Percentiles rank a stretch among this genome's conserved stretches.
Evolutionary conservation across 345 rosid species (phyloP).

Genomic region (Moricandia moricandioides): DNA sequence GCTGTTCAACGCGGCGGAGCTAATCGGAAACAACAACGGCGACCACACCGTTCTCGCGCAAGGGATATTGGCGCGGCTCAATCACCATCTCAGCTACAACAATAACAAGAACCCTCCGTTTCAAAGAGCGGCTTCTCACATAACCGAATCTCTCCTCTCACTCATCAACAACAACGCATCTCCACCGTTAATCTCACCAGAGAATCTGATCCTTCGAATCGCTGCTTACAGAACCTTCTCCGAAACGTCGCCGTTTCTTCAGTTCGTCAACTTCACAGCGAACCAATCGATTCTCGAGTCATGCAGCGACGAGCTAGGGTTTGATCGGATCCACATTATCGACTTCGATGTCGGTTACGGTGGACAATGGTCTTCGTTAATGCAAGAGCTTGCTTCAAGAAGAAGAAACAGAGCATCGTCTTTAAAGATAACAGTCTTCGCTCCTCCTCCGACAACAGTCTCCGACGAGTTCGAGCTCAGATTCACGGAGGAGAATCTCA

Average conservation of each 20-base stretch:
- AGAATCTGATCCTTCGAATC: constrained; percentile 60
- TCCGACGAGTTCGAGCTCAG: constrained; percentile 60
- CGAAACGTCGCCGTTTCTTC: constrained; percentile 80
- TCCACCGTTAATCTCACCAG: constrained; percentile 40
- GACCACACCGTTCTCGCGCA: constrained; percentile 88
- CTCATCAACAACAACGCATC: constrained; percentile 42
- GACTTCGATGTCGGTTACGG: constrained; percentile 91
- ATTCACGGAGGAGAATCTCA: constrained; percentile 70
- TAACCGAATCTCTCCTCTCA: constrained; percentile 70
- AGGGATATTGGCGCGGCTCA: constrained; percentile 99
- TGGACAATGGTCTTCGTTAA: constrained; percentile 89
- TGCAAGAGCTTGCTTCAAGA: constrained; percentile 72
- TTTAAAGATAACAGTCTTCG: constrained; percentile 67
- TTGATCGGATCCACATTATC: constrained; percentile 63
- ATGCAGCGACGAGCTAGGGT: constrained; percentile 48
- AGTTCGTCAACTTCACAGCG: constrained; percentile 80
- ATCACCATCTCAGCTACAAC: constrained; percentile 95
- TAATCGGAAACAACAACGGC: constrained; percentile 50
- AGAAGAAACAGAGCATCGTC: constrained; percentile 48
- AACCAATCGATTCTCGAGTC: constrained; percentile 84
- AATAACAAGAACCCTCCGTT: constrained; percentile 54
- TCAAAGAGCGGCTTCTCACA: constrained; percentile 72
- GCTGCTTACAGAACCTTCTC: constrained; percentile 85
- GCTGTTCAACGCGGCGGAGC: constrained; percentile 83
- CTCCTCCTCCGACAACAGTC: constrained; percentile 43